These are phyloP conservation scores for Debaryomyces fabryi DNA, from an alignment of 1,139 yeast species.

Conservation along the genomic window DNA sequence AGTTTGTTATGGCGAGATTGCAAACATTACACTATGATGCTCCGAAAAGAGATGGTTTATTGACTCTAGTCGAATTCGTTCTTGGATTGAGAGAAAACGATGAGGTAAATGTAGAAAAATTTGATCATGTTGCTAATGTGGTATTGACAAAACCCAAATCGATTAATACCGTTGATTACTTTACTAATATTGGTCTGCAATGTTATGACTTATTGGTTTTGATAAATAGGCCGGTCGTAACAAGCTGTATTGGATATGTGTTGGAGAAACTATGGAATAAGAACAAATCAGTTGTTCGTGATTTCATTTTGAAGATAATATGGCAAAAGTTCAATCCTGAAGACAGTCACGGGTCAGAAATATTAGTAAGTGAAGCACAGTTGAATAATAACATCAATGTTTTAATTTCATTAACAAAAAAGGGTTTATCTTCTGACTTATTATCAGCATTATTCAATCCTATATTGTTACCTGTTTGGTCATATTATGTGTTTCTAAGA, in stretches of 20 bases:
- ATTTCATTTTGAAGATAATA: slow-evolving; percentile 57
- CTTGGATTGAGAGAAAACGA: slow-evolving; percentile 78
- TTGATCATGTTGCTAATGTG: slow-evolving; percentile 65
- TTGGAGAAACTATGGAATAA: slow-evolving; percentile 55
- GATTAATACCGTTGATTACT: slow-evolving; percentile 52
- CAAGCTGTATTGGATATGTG: slow-evolving; percentile 60
- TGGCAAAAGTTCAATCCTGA: slow-evolving; percentile 41
- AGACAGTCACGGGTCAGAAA: slow-evolving; percentile 14
- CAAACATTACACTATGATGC: slow-evolving; percentile 59
- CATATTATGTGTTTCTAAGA: slow-evolving; percentile 55
- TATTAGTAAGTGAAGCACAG: slow-evolving; percentile 47
- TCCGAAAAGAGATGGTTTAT: slow-evolving; percentile 61
- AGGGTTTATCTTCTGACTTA: slow-evolving; percentile 47
- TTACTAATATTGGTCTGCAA: slow-evolving; percentile 59
- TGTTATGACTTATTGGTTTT: slow-evolving; percentile 56
- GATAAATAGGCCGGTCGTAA: slow-evolving; percentile 63
- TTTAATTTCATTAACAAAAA: slow-evolving; percentile 60
- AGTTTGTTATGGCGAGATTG: slow-evolving; percentile 47
- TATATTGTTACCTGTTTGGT: slow-evolving; percentile 59
- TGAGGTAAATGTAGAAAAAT: slow-evolving; percentile 62
- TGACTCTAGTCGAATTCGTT: slow-evolving; percentile 72
- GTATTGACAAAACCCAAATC: slow-evolving; percentile 62
- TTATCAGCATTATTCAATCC: slow-evolving; percentile 46
- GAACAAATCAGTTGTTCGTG: slow-evolving; percentile 55
- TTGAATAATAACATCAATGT: slow-evolving; percentile 70